Base-by-base conservation (phyloP, 441 rosid genomes). In the Adansonia grandidieri region DNA sequence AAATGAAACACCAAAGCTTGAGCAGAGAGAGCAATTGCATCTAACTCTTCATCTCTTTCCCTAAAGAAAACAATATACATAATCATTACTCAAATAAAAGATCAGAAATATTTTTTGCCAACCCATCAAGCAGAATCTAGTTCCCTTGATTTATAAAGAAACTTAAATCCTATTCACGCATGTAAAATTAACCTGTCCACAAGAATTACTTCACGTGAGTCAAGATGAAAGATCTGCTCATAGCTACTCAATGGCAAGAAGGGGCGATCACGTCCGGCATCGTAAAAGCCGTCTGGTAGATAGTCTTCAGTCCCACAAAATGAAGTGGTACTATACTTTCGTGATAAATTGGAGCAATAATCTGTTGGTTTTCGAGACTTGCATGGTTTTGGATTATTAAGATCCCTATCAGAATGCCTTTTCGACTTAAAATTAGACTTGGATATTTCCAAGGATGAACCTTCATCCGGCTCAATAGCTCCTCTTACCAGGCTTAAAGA, bases 121-220 rank as follows among this genome's bases (percentile, higher is more conserved):
- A 37, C 5, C 64, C 48, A 56, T 72, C 37, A 72, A 72, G 28
- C 51, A 72, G 32, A 17, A 72, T 10, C 64, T 37, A 54, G 50
- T 56, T 54, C 10, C 17, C 75, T 37, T 56, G 75, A 56, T 32
- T 53, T 5, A 40, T n/a, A 56, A 72, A 54, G 32, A 64, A 72
- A 72, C 32, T 72, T 72, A n/a, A 71, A 6, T 72, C 32, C 64
- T 17, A 56, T 60, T 54, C 63, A 22, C 22, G 66, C 50, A 37
- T 13, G 77, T 60, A 71, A 74, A 83, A 71, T 57, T 62, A 78
- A 96, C 99, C 99, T 94, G 90, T 96, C 99, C 84, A 96, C 75
- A 75, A 96, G 96, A 86, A 96, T 94, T 77, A 96, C 98, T 89
- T 96, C 99, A 45, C 99, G 98, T 13, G 97, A 90, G 54, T 94